Base-by-base conservation (phyloP, 139 green algal species). In the Ettlia oleoabundans region DNA sequence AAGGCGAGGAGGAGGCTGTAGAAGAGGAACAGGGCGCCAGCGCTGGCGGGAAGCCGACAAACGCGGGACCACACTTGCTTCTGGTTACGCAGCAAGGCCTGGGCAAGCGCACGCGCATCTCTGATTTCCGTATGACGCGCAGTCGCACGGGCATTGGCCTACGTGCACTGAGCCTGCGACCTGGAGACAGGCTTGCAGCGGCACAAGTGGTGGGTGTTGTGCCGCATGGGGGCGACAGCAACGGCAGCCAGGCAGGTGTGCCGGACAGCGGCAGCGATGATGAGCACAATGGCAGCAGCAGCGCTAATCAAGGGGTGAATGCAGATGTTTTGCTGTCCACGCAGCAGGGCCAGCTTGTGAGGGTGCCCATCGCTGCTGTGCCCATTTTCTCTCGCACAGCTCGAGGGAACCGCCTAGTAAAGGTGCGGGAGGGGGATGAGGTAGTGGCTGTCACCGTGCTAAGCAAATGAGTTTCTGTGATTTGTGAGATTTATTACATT, bases 321-420 rank as follows among this genome's bases (percentile, higher is more conserved):
- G 32, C 4, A 8, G 84, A 88, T 30, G 43, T 93, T 61, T 68
- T 94, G 53, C 38, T 94, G 55, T 88, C 81, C 21, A 94, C 82
- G 26, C 33, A 63, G n/a, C 68, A 89, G 41, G 90, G 90, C 4
- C 69, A 91, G 62, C 69, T 94, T 64, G 79, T 84, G 3, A 82
- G 90, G 3, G 81, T 82, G n/a, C 62, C 66, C 7, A 42, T 90
- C 28, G 61, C 52, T 5, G 66, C 76, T 40, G 63, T 92, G 24
- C 37, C 18, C 6, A 35, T 70, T 0, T 26, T 67, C 0, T 24
- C 63, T 0, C 67, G 85, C 22, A 19, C 40, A 4, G 76, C 83
- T 35, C 90, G 86, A 76, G 90, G 90, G 3, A 52, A 55, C 7
- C 62, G 53, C 3, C 38, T 91, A 13, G 42, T 91, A 35, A 87